Conservation (phyloP, 306 rosid species). For the Dryas octopetala region DNA sequence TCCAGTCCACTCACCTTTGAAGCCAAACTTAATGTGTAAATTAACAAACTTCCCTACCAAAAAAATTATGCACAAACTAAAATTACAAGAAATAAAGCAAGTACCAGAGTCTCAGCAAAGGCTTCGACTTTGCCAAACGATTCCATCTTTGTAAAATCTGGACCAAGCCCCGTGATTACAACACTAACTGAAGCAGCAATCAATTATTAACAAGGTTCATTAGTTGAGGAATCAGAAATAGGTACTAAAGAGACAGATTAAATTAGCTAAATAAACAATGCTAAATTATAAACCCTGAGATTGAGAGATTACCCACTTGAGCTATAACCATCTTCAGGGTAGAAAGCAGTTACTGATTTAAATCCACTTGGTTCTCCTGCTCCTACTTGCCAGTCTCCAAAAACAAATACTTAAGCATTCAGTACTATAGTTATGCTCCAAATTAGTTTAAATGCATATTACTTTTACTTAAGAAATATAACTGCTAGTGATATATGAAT, state of each 20-base stretch:
- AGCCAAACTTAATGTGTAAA: not conserved
- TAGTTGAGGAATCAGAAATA: too few relatives aligned
- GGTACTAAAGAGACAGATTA: too few relatives aligned
- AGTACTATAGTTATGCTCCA: not conserved
- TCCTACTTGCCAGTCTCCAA: constrained; percentile 75
- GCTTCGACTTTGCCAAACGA: constrained; percentile 94
- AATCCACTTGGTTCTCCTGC: constrained; percentile 76
- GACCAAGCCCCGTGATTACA: constrained; percentile 80
- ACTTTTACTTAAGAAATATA: not conserved
- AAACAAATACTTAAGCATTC: constrained; percentile 13
- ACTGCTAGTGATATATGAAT: not conserved
- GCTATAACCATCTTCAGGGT: constrained; percentile 51
- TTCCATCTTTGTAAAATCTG: constrained; percentile 92
- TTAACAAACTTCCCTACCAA: not conserved
- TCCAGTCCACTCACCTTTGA: constrained; percentile 80
- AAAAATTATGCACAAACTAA: not conserved
- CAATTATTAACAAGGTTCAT: not conserved
- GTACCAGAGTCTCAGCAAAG: constrained; percentile 89
- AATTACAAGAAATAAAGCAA: not conserved
- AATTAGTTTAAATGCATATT: not conserved
- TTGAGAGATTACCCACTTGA: constrained; percentile 56
- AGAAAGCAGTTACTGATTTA: constrained; percentile 86
- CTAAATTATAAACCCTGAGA: not conserved
- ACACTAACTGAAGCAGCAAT: constrained; percentile 60
- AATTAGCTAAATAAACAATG: too few relatives aligned